A percentile compares a stretch with the other conserved stretches of the same genome.
Conservation (phyloP, 2,329 filamentous ascomycete species). For the Aspergillus oerlinghausenensis region DNA sequence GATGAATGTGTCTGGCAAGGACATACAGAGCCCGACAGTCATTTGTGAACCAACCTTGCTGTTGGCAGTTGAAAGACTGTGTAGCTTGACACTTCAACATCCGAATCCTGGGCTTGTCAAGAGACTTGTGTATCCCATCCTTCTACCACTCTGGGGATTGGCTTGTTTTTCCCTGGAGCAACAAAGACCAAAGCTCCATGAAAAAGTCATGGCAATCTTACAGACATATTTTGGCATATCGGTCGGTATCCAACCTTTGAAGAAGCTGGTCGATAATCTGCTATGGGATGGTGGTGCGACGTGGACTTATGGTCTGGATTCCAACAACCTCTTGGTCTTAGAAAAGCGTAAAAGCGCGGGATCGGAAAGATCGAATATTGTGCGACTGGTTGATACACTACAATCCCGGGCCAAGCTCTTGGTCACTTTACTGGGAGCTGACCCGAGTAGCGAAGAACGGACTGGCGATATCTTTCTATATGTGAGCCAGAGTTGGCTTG, state of each 20-base stretch:
- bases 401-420: conserved; percentile 37
- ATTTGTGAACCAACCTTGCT: conserved; percentile 24
- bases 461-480: conserved; percentile 41
- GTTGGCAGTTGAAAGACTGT: conserved; percentile 33
- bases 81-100: conserved; percentile 35
- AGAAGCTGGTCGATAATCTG: conserved; percentile 38
- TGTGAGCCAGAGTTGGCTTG: conserved; percentile 39
- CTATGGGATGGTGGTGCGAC: conserved; percentile 37
- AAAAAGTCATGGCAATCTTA: conserved; percentile 28
- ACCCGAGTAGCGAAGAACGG: conserved; percentile 37
- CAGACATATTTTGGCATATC: conserved; percentile 41
- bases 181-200: conserved; percentile 20
- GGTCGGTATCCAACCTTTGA: conserved; percentile 29
- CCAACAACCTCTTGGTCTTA: conserved; percentile 22
- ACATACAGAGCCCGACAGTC: conserved; percentile 12
- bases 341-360: conserved; percentile 17
- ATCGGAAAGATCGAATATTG: conserved; percentile 22
- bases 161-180: conserved; percentile 34
- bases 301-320: conserved; percentile 32
- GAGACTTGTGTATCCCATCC: conserved; percentile 35
- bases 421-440: conserved; percentile 31
- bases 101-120: conserved; percentile 42
- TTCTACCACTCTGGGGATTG: conserved; percentile 41
- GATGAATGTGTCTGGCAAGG: conserved; percentile 15
- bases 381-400: conserved; percentile 31